These are phyloP conservation scores for Clonostachys solani DNA, from an alignment of 2,329 filamentous ascomycete species.

Conservation along the genomic window DNA sequence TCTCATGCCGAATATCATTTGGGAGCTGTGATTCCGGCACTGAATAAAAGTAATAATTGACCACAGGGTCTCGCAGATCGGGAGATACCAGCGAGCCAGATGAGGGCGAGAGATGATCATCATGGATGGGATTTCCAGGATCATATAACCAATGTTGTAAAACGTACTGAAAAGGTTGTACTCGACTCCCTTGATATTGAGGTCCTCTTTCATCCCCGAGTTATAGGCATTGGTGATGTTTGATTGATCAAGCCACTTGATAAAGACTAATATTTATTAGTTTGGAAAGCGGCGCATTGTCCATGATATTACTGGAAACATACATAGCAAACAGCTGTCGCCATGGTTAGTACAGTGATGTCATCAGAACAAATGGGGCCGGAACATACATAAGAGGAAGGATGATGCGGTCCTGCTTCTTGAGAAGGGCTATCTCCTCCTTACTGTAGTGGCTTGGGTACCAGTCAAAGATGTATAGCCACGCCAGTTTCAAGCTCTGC, in stretches of 20 bases:
- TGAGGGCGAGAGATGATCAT: constrained; percentile 41
- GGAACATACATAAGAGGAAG: constrained; percentile 30
- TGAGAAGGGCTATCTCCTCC: constrained; percentile 15
- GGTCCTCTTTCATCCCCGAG: constrained; percentile 46
- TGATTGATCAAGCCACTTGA: constrained; percentile 38
- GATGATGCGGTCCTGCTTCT: constrained; percentile 19
- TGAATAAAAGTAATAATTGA: constrained; percentile 53
- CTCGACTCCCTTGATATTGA: constrained; percentile 46
- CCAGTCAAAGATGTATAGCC: constrained; percentile 20
- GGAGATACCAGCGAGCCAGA: constrained; percentile 44
- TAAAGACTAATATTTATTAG: constrained; percentile 19
- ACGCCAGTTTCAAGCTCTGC: constrained; percentile 12
- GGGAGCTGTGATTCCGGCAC: constrained; percentile 41
- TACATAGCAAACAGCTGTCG: too few species aligned
- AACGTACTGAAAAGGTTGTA: constrained; percentile 48
- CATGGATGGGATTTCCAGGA: constrained; percentile 46
- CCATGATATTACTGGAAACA: too few species aligned
- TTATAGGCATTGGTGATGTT: constrained; percentile 50
- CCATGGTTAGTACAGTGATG: too few species aligned
- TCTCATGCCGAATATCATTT: constrained; percentile 46
- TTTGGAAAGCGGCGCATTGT: too few species aligned
- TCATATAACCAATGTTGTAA: constrained; percentile 38
- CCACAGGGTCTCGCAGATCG: constrained; percentile 47
- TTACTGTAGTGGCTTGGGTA: constrained; percentile 22
- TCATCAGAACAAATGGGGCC: too few species aligned